A percentile compares a stretch with the other conserved stretches of the same genome.
Evolutionary conservation across 2,329 filamentous ascomycete species (phyloP).

Genomic region (Neurospora crassa): DNA sequence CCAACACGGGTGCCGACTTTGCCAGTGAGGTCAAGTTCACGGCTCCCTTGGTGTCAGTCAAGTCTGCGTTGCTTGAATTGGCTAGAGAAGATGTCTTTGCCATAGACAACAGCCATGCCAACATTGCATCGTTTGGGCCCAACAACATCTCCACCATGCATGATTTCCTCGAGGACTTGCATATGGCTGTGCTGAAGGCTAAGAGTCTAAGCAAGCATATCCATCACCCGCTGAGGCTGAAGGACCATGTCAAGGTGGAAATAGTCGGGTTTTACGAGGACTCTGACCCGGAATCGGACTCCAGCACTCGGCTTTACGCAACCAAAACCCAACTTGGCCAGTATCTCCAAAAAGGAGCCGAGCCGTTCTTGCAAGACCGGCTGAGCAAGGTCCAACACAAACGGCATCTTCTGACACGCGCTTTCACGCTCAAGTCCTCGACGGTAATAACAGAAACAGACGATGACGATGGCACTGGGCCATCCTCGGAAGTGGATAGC

Average conservation of each 20-base stretch:
- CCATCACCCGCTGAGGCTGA: slow-evolving; percentile 38
- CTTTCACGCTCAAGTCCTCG: not conserved
- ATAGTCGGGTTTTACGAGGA: slow-evolving; percentile 53
- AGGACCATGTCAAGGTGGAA: slow-evolving; percentile 46
- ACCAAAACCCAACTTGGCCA: slow-evolving; percentile 40
- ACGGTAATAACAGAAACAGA: not conserved
- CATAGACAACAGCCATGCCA: slow-evolving; percentile 44
- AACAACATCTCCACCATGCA: slow-evolving; percentile 39
- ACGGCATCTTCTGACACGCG: not conserved
- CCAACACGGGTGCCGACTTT: slow-evolving; percentile 28
- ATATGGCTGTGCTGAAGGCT: slow-evolving; percentile 28
- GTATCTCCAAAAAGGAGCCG: slow-evolving; percentile 46
- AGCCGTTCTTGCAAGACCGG: slow-evolving; percentile 43
- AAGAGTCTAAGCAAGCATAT: slow-evolving; percentile 25
- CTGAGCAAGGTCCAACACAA: slow-evolving; percentile 24
- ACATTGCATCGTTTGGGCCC: slow-evolving; percentile 43
- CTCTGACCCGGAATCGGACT: slow-evolving; percentile 24
- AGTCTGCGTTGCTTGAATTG: slow-evolving; percentile 41
- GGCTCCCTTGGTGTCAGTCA: slow-evolving; percentile 49
- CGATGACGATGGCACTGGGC: not conserved
- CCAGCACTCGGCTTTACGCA: slow-evolving; percentile 40
- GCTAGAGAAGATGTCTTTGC: slow-evolving; percentile 43
- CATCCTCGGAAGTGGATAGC: not conserved
- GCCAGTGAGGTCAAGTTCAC: slow-evolving; percentile 44
- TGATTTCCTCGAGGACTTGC: slow-evolving; percentile 28